Percentiles rank a stretch among this genome's conserved stretches.
Evolutionary conservation across 352 stramenopile genomes (phyloP).

Genomic region (Phytophthora pseudosyringae): DNA sequence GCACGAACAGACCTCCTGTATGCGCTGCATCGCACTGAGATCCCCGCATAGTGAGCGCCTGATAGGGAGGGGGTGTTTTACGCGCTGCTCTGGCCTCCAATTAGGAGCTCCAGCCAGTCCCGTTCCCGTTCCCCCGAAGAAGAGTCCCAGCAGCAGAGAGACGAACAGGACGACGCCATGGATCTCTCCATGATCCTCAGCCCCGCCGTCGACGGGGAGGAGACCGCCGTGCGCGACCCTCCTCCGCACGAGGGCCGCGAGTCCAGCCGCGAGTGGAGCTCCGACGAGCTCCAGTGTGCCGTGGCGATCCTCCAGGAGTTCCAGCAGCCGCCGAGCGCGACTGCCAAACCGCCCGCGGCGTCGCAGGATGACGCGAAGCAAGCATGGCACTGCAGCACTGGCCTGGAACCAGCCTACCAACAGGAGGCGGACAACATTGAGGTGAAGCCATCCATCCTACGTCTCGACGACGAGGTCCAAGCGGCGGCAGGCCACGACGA

Average conservation of each 20-base stretch:
- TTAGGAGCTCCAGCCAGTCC: no score
- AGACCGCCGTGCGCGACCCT: no score
- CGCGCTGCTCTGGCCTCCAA: constrained; percentile 9
- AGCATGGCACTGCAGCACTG: no score
- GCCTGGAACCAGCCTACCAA: no score
- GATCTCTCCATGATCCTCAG: no score
- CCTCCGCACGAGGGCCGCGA: no score
- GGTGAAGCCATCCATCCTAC: no score
- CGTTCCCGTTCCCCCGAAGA: constrained; percentile 9
- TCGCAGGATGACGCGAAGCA: no score
- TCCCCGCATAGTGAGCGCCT: constrained; percentile 13
- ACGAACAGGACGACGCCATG: background rate
- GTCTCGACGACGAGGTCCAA: background rate
- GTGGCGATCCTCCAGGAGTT: no score
- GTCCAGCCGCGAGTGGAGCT: no score
- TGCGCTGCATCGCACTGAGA: constrained; percentile 20
- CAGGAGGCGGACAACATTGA: background rate
- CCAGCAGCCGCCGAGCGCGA: no score
- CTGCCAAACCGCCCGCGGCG: background rate
- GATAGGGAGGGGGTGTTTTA: constrained; percentile 12
- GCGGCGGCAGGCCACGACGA: constrained; percentile 1
- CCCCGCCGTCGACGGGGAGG: constrained; percentile 6
- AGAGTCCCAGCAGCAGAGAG: constrained; percentile 1
- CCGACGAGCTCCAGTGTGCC: no score
- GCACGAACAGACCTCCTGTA: constrained; percentile 5